Conservation (phyloP, 1,284 basidiomycete genomes). For the Takashimella koratensis region DNA sequence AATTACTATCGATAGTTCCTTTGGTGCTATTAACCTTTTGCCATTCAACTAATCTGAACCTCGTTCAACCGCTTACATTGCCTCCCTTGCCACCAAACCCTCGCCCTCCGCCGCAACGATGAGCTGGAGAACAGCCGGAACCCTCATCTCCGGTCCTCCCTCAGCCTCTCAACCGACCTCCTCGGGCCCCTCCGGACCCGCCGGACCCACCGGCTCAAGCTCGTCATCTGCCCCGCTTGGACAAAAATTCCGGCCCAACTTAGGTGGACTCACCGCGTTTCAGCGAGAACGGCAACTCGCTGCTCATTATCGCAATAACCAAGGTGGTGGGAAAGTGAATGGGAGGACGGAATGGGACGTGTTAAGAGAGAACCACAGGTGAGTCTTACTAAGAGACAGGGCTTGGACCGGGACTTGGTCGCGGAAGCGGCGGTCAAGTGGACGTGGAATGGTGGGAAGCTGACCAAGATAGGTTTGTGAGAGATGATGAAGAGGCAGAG, state of each 20-base stretch:
- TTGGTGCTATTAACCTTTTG: too few relatives aligned
- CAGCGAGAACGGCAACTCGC: background rate
- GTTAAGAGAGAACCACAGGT: constrained; percentile 51
- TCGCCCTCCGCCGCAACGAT: too few relatives aligned
- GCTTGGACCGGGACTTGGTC: background rate
- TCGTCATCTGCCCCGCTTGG: background rate
- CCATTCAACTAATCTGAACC: too few relatives aligned
- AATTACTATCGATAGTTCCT: too few relatives aligned
- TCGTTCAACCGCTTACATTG: too few relatives aligned
- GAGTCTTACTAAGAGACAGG: constrained; percentile 7
- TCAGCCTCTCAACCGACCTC: background rate
- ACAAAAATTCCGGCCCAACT: background rate
- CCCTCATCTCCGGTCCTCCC: background rate
- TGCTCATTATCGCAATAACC: background rate
- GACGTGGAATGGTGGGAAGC: background rate
- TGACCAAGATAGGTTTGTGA: constrained; percentile 64
- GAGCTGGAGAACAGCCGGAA: background rate
- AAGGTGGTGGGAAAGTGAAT: background rate
- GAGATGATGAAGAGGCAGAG: constrained; percentile 57
- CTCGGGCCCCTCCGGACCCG: background rate
- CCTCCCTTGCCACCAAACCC: too few relatives aligned
- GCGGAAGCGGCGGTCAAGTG: background rate
- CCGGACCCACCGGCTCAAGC: background rate
- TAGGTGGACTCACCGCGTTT: background rate
- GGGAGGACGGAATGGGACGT: constrained; percentile 49